Evolutionary conservation across 441 rosid genomes (phyloP), one percentile per base, ranked within the genome.

Genomic region (Gossypium schwendimanii): DNA sequence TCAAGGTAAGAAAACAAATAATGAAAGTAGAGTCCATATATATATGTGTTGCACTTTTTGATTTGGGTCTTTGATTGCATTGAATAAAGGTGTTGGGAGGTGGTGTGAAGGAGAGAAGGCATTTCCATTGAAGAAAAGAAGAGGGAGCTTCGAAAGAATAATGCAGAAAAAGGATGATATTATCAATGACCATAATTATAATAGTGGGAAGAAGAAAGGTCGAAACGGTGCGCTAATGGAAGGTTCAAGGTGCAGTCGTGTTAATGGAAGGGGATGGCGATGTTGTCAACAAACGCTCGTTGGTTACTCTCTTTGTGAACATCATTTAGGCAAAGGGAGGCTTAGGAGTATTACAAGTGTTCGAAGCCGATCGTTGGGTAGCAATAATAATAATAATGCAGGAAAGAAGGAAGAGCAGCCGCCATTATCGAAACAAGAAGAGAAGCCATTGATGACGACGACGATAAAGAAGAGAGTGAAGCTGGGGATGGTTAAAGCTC

Each of bases 181-280:
- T 64, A 8, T 31, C 1, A 47, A 33, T n/a, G 8, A 33, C 8
- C 9, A 21, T 41, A 64, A 41, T 64, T 14, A 21, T 11, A 58
- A 9, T 41, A 59, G 67, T 62, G 73, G 61, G 24, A 79, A 72
- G 58, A 84, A 81, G 78, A 79, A 54, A 71, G 84, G 70, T 44
- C 70, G 87, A 69, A 85, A 86, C 36, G 84, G 88, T 71, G 82
- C 75, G 24, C 57, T 89, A 1, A 80, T 86, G 90, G 97, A 88
- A 74, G 98, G 98, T 49, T 93, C 98, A 26, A 59, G 97, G 79
- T 93, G 98, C 83, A 93, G 98, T 76, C 90, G 96, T 1, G 97
- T 91, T 24, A 93, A 93, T 45, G 98, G 98, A 26, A 84, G 97
- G 76, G 98, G 98, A 71, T 93, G 97, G 97, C 85, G 98, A 72